Evolutionary conservation across 345 rosid genomes (phyloP), one percentile per base, ranked within the genome.

Genomic region (Citrus mangshanensis): DNA sequence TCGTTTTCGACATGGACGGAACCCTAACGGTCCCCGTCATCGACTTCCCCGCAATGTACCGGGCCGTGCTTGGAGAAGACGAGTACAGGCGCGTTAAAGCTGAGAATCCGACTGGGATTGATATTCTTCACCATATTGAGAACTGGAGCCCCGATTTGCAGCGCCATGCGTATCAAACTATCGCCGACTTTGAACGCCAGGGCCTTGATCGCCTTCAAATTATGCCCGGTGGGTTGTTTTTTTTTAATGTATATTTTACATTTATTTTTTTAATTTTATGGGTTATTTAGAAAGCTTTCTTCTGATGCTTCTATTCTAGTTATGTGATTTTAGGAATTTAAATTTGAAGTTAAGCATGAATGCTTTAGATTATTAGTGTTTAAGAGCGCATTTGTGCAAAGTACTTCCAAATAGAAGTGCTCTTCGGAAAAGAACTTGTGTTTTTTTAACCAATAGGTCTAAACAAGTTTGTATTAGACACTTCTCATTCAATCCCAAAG

Each of bases 11-110:
- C 81, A 90, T 92, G 97, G 98, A 95, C 81, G 95, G 97, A 37
- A 95, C 98, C 78, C 87, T 95, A 63, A 95, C 97, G 32, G 92
- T 93, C 64, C 98, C 98, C n/a, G 94, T 80, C 65, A 95, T 95
- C 80, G 97, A 95, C 79, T 95, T 95, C 86, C 81, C 94, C 1
- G 88, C 97, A 78, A 95, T 95, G 99, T 91, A 93, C 88, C 86
- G 79, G 79, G 78, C 89, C 73, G 98, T 95, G 25, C 97, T 95
- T 21, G 98, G 97, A 14, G 95, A 92, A 22, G 89, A 81, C 27
- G 95, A 92, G 81, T 95, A 92, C 83, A 75, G 55, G 78, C 85
- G 97, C 69, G 27, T 92, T 82, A 89, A 80, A 77, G 88, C 93
- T 2, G 88, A 93, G 84, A 92, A 70, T 70, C 96, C 98, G 2